Percentiles rank a stretch among this genome's conserved stretches.
Conservation (phyloP, 495 filamentous ascomycete genomes). For the Penicillium paxilli region DNA sequence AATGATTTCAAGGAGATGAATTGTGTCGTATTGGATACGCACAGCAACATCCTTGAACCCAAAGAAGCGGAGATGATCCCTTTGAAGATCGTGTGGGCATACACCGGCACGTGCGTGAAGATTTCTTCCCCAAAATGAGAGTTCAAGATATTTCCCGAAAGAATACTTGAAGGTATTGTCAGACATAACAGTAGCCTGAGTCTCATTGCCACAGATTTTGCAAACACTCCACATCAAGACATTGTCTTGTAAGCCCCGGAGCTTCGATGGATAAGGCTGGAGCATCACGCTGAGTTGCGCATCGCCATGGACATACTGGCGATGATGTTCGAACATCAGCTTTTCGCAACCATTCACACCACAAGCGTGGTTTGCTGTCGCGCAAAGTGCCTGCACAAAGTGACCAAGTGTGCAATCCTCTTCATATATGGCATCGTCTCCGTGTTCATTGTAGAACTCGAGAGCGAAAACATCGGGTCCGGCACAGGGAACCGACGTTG, state of each 20-base stretch:
- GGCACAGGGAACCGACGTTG: slow-evolving; percentile 85
- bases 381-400: slow-evolving; percentile 90
- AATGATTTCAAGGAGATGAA: slow-evolving; percentile 92
- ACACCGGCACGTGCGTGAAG: slow-evolving; percentile 74
- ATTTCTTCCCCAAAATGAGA: slow-evolving; percentile 92
- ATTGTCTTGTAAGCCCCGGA: slow-evolving; percentile 69
- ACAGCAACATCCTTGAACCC: slow-evolving; percentile 83
- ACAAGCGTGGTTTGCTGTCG: slow-evolving; percentile 71
- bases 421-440: slow-evolving; percentile 62
- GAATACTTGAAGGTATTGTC: slow-evolving; percentile 98
- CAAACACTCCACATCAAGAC: slow-evolving; percentile 99
- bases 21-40: slow-evolving; percentile 86
- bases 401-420: slow-evolving; percentile 92
- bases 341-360: slow-evolving; percentile 82
- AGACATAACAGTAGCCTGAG: slow-evolving; percentile 89
- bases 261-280: slow-evolving; percentile 69
- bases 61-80: slow-evolving; percentile 89
- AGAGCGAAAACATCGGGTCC: slow-evolving; percentile 85
- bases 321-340: slow-evolving; percentile 89
- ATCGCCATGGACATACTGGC: slow-evolving; percentile 96
- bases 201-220: slow-evolving; percentile 86
- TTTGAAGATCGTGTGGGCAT: slow-evolving; percentile 93
- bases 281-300: slow-evolving; percentile 89
- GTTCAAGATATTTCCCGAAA: slow-evolving; percentile 94
- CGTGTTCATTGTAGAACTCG: slow-evolving; percentile 90